A percentile compares a stretch with the other conserved stretches of the same genome.
Conservation (phyloP, 2,329 filamentous ascomycete species). For the Fusarium chlamydosporum region DNA sequence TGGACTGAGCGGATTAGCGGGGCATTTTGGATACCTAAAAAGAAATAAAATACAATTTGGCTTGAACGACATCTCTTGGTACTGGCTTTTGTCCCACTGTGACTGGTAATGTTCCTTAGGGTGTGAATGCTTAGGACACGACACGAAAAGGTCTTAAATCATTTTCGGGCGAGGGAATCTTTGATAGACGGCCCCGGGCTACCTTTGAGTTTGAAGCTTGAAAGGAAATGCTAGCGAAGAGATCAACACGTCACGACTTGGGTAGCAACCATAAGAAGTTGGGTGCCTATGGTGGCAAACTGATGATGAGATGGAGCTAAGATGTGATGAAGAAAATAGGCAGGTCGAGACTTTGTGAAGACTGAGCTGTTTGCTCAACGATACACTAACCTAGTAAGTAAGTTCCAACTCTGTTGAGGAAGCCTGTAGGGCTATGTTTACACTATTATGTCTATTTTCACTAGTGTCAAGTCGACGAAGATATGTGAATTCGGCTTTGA, state of each 20-base stretch:
- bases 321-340: slow-evolving; percentile 8
- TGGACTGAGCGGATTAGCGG: slow-evolving; percentile 38
- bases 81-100: not conserved
- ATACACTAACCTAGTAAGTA: not conserved
- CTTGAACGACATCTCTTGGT: not conserved
- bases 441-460: not conserved
- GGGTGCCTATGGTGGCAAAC: slow-evolving; percentile 38
- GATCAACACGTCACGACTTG: slow-evolving; percentile 20
- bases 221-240: slow-evolving; percentile 14
- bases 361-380: slow-evolving; percentile 1
- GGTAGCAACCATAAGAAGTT: slow-evolving; percentile 17
- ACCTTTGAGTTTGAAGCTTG: slow-evolving; percentile 32
- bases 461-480: not conserved
- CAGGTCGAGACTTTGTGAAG: slow-evolving; percentile 7
- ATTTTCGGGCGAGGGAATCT: slow-evolving; percentile 1
- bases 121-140: not conserved
- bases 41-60: slow-evolving; percentile 20
- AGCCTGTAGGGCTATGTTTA: slow-evolving; percentile 1
- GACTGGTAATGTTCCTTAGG: not conserved
- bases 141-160: not conserved
- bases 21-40: slow-evolving; percentile 36
- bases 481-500: not conserved
- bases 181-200: slow-evolving; percentile 19
- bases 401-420: not conserved
- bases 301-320: slow-evolving; percentile 20